These are phyloP conservation scores for Mycena sanguinolenta DNA, from an alignment of 768 basidiomycete species.

Conservation along the genomic window DNA sequence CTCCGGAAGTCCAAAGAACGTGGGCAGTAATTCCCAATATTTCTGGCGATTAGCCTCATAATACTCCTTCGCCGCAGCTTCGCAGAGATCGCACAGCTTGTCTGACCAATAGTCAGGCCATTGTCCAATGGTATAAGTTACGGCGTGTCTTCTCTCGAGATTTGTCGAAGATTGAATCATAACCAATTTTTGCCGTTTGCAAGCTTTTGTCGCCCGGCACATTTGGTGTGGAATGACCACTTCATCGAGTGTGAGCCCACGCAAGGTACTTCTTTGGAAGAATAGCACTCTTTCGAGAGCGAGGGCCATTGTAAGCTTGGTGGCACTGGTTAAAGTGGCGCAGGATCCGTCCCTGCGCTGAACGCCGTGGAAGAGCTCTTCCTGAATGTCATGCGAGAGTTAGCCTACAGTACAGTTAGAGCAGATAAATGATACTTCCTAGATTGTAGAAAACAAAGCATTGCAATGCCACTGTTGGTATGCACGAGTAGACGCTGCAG, in stretches of 20 bases:
- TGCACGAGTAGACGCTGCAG: conserved; percentile 3
- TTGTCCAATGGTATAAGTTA: too few relatives aligned
- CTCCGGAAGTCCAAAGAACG: not conserved
- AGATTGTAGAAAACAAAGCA: not conserved
- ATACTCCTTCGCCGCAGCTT: too few relatives aligned
- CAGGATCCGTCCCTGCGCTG: not conserved
- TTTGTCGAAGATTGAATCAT: not conserved
- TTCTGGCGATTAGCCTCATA: not conserved
- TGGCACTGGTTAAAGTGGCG: not conserved
- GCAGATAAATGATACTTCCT: not conserved
- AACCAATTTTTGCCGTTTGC: not conserved
- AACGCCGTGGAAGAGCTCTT: not conserved
- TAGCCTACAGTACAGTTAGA: not conserved
- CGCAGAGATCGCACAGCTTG: too few relatives aligned
- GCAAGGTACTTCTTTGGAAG: not conserved
- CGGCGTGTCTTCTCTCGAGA: not conserved
- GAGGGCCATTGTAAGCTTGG: conserved; percentile 5
- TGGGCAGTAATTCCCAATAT: not conserved
- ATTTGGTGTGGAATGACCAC: not conserved
- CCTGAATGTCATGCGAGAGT: not conserved
- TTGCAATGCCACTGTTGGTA: not conserved
- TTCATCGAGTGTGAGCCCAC: not conserved
- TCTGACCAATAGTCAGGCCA: too few relatives aligned
- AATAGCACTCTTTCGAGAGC: not conserved
- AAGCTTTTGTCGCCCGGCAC: not conserved